Evolutionary conservation across 163 green algal genomes (phyloP).

Genomic region (Scenedesmus sp.): DNA sequence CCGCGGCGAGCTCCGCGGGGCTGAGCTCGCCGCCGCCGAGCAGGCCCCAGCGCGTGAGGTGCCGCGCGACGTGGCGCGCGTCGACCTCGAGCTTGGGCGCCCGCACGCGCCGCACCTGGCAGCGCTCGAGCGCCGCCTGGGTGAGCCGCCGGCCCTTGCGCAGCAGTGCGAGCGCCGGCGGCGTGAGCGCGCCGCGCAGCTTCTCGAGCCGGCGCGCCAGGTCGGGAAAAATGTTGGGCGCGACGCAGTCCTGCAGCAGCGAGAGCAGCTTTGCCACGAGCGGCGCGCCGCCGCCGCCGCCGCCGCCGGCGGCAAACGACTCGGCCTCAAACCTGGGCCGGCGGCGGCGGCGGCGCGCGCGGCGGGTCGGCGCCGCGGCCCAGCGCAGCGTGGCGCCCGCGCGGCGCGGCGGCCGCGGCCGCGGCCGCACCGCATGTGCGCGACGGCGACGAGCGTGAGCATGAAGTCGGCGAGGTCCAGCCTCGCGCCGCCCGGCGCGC

Average conservation of each 20-base stretch:
- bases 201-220: constrained; percentile 66
- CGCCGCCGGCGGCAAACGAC: constrained; percentile 27
- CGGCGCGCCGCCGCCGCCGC: constrained; percentile 15
- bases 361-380: no score
- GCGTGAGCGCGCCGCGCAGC: constrained; percentile 58
- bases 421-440: constrained; percentile 53
- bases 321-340: constrained; percentile 28
- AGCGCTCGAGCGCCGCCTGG: constrained; percentile 75
- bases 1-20: constrained; percentile 68
- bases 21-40: constrained; percentile 75
- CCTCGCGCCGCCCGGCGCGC: constrained; percentile 49
- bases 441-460: constrained; percentile 64
- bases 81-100: constrained; percentile 63
- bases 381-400: no score
- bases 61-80: constrained; percentile 70
- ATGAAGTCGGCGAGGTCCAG: constrained; percentile 79
- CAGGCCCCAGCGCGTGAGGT: constrained; percentile 73
- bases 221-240: constrained; percentile 63
- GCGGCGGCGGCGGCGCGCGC: no score
- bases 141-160: constrained; percentile 72
- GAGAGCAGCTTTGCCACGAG: constrained; percentile 60
- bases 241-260: constrained; percentile 67
- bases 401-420: no score
- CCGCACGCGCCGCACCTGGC: constrained; percentile 74
- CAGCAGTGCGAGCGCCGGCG: constrained; percentile 63